Base-by-base conservation (phyloP, 2,329 filamentous ascomycete species). In the Alternaria sp. region DNA sequence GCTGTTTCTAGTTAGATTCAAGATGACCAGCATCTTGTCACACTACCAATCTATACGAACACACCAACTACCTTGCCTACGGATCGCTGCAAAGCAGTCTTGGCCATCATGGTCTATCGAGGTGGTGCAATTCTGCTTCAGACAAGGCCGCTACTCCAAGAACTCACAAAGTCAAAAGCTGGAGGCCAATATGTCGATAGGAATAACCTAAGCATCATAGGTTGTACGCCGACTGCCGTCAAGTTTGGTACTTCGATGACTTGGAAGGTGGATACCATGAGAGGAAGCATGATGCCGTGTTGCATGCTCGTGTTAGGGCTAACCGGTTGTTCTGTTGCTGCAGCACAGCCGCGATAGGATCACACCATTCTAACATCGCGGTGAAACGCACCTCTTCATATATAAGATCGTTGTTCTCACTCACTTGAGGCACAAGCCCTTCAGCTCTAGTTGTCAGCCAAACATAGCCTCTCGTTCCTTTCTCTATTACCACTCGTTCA, bases 281-380 rank as follows among this genome's bases (percentile, higher is more conserved):
- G 47, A 53, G 51, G 44, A 72, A 63, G 67, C 64, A 68, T 26
- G 49, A 63, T 71, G 51, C 66, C 65, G 63, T 59, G 51, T 63
- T 67, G 67, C 66, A 67, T 67, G 49, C 43, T 59, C 61, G 65
- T 70, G 60, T 61, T 49, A 30, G 48, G 20, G 46, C 56, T 44
- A 56, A 54, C 60, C 55, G 58, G 51, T 32, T 34, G 61, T 48
- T 52, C 63, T 42, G 49, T 60, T 49, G 46, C 36, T 48, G 52
- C 49, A 30, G 49, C 34, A 60, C 48, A 47, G 34, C 30, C 18
- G 36, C 46, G 42, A 34, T 32, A 58, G 36, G n/a, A 59, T 30
- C 48, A 34, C 34, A 42, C 26, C 47, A 63, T 22, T 28, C n/a
- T 49, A 38, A 11, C 41, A 36, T 63, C 20, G 30, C 34, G 34